Evolutionary conservation across 768 basidiomycete species (phyloP), one percentile per base, ranked within the genome.

Genomic region (Royoungia palumana): DNA sequence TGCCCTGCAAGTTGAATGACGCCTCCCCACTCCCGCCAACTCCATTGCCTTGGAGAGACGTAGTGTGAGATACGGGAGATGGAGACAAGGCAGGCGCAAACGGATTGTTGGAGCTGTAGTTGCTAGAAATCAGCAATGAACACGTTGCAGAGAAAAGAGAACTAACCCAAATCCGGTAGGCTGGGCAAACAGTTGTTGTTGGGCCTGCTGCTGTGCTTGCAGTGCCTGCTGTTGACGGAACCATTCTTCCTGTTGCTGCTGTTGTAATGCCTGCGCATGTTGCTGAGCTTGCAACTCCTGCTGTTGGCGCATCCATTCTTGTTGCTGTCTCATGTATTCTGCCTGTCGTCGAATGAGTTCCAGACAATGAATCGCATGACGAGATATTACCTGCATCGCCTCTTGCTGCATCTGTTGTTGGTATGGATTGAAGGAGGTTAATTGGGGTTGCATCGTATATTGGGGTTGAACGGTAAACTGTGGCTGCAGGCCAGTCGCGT

Each of bases 351-450:
- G n/a, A n/a, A 49, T 55, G 28, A 61, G 11, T 49, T 47, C 27
- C 22, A n/a, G 9, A 20, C 12, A 27, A 17, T 27, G 22, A 24
- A 22, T 10, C 3, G 2, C 32, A 39, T 30, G 11, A 21, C 2
- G 22, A 20, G 14, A 24, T 12, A 37, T 16, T 39, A 75, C 79
- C 72, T 89, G 89, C 59, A 84, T 79, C 14, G 85, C 85, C 67
- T 95, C 92, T 59, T 94, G 92, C 59, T 94, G 88, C 40, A 87
- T 82, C 63, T 94, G 94, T 65, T 94, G 92, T 62, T 91, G 89
- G 55, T 91, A 93, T 0, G 90, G 90, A 67, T 98, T 98, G 77
- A 92, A 97, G 1, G 89, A 83, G 8, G 90, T 93, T 66, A 88
- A 90, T 59, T 94, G 93, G 0, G 89, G 88, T 56, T 87, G 87